phyloP scores from a whole-genome alignment of 306 rosid species.

The Prunus kanzakura region DNA sequence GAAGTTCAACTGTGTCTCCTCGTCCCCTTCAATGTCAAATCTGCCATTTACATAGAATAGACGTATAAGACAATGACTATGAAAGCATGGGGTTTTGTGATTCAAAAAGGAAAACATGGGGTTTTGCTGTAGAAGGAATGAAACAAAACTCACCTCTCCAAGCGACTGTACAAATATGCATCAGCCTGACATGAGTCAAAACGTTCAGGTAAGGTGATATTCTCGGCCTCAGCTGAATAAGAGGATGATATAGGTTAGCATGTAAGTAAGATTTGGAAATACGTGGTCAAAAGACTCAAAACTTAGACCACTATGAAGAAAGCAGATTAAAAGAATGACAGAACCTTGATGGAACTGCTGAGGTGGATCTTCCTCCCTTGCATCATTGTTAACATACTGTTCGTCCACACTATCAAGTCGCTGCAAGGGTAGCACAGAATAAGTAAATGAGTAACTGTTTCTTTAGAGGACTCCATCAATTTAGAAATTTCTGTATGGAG shows the following conservation, averaged over 20 bases:
- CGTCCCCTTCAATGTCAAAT: not conserved
- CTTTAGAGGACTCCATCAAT: not conserved
- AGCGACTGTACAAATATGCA: not conserved
- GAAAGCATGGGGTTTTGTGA: not conserved
- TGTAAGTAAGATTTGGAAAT: not conserved
- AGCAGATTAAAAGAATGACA: slow-evolving; percentile 17
- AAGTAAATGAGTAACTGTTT: slow-evolving; percentile 7
- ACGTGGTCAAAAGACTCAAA: not conserved
- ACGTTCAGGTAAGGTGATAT: not conserved
- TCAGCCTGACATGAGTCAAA: not conserved
- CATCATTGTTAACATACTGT: slow-evolving; percentile 29
- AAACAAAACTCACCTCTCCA: not conserved
- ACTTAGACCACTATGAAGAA: not conserved
- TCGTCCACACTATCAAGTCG: slow-evolving; percentile 71
- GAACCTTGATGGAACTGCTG: slow-evolving; percentile 67
- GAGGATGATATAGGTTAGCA: slow-evolving; percentile 23
- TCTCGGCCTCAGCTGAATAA: slow-evolving; percentile 35
- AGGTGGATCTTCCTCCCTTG: slow-evolving; percentile 40
- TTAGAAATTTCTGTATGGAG: not conserved
- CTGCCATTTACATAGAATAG: not conserved
- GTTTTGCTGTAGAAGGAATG: not conserved
- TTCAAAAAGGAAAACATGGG: too few relatives aligned
- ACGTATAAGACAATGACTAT: not conserved
- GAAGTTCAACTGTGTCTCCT: not conserved
- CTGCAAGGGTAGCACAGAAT: slow-evolving; percentile 38